A percentile compares a stretch with the other conserved stretches of the same genome.
Evolutionary conservation across 257 asterid genomes (phyloP).

Genomic region (Salvia miltiorrhiza): DNA sequence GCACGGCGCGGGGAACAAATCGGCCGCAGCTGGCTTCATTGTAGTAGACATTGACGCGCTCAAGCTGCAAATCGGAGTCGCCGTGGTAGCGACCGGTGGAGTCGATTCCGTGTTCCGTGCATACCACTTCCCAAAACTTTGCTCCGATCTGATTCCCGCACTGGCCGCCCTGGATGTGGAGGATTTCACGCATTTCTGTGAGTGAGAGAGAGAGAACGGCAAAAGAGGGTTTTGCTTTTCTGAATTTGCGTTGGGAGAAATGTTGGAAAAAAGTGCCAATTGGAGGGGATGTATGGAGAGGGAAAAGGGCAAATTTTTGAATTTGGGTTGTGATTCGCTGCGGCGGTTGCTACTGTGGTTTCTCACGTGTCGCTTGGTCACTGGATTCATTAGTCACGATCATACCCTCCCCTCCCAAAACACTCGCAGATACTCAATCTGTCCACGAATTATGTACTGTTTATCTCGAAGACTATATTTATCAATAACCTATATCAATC

Average conservation of each 20-base stretch:
- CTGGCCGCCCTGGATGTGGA: slow-evolving; percentile 52
- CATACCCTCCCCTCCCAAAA: too few relatives aligned
- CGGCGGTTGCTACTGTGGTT: not conserved
- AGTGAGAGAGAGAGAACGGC: slow-evolving; percentile 11
- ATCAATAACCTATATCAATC: too few relatives aligned
- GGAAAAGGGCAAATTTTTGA: slow-evolving; percentile 28
- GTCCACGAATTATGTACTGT: too few relatives aligned
- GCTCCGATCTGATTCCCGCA: slow-evolving; percentile 60
- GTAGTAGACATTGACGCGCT: slow-evolving; percentile 53
- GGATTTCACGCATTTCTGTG: slow-evolving; percentile 46
- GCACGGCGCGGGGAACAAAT: slow-evolving; percentile 49
- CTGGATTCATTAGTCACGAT: not conserved
- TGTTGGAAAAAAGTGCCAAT: not conserved
- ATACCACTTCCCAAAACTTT: slow-evolving; percentile 52
- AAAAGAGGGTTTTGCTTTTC: slow-evolving; percentile 15
- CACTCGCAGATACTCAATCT: too few relatives aligned
- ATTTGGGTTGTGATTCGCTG: slow-evolving; percentile 23
- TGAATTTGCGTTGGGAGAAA: not conserved
- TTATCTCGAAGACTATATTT: too few relatives aligned
- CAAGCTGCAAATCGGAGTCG: slow-evolving; percentile 49
- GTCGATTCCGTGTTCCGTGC: slow-evolving; percentile 55
- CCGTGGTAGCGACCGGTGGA: slow-evolving; percentile 51
- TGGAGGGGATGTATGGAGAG: slow-evolving; percentile 15
- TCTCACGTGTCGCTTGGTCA: slow-evolving; percentile 16
- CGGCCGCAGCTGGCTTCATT: slow-evolving; percentile 53